Percentiles rank a stretch among this genome's conserved stretches.
Evolutionary conservation across 306 rosid genomes (phyloP).

Genomic region (Chamaecrista fasciculata): DNA sequence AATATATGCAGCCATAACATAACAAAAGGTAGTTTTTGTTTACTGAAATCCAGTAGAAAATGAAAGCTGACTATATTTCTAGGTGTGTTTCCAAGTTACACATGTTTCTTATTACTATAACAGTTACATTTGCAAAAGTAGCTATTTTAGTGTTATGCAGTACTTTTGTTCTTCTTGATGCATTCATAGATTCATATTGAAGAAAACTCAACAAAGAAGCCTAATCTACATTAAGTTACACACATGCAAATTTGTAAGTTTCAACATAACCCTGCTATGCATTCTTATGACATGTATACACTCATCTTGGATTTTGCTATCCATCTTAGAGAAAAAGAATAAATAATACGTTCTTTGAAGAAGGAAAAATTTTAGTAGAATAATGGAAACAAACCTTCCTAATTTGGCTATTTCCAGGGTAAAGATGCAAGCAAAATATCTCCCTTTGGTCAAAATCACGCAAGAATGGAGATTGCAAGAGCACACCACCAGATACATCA

Average conservation of each 20-base stretch:
- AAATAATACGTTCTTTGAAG: background rate
- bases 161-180: background rate
- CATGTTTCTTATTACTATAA: background rate
- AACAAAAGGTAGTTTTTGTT: background rate
- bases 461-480: constrained; percentile 80
- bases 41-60: background rate
- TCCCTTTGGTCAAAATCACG: constrained; percentile 85
- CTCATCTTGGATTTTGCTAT: constrained; percentile 14
- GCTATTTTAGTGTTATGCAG: background rate
- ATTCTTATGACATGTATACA: background rate
- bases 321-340: constrained; percentile 17
- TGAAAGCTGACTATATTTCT: constrained; percentile 1
- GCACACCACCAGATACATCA: constrained; percentile 66
- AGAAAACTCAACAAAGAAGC: constrained; percentile 8
- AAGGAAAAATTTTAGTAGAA: background rate
- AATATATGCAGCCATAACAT: constrained; percentile 1
- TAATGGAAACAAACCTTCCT: constrained; percentile 55
- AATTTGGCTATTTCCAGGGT: constrained; percentile 50
- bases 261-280: constrained; percentile 23
- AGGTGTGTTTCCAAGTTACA: background rate
- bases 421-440: constrained; percentile 78
- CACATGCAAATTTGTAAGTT: background rate
- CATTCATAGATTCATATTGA: background rate
- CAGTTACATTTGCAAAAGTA: constrained; percentile 8
- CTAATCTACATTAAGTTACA: background rate